Percentiles rank a stretch among this genome's conserved stretches.
Conservation (phyloP, 805 yeast genomes). For the Spathaspora girioi region DNA sequence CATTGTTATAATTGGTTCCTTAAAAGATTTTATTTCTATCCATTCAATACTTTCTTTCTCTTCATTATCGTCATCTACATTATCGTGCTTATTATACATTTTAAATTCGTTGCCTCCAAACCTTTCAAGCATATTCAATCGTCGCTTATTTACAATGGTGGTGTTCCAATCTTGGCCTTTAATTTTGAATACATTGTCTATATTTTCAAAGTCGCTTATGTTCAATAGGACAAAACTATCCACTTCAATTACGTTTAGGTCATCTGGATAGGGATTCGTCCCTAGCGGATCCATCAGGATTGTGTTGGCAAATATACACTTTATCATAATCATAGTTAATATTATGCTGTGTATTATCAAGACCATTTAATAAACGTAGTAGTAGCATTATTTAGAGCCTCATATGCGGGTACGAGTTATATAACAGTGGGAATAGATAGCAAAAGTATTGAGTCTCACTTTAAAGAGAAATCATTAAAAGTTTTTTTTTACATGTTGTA, state of each 20-base stretch:
- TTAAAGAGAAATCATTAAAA: no score
- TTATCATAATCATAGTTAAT: background rate
- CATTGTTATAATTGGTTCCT: background rate
- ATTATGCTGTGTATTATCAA: background rate
- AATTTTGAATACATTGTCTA: slow-evolving; percentile 2
- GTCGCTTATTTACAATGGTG: slow-evolving; percentile 1
- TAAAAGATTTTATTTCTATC: background rate
- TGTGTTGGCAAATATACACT: background rate
- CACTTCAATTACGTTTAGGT: background rate
- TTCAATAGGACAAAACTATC: background rate
- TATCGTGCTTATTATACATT: background rate
- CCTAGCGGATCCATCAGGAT: background rate
- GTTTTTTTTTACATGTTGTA: background rate
- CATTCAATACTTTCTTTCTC: background rate
- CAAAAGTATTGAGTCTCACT: background rate
- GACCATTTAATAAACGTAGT: background rate
- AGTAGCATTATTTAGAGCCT: background rate
- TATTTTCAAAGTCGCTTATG: background rate
- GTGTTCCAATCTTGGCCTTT: background rate
- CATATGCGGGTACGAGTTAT: background rate
- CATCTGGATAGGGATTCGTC: no score
- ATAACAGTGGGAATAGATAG: background rate
- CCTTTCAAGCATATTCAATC: background rate
- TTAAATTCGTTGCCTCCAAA: background rate
- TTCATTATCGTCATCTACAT: background rate